phyloP scores from a whole-genome alignment of 2,329 filamentous ascomycete genomes.

The Phoma sp. region DNA sequence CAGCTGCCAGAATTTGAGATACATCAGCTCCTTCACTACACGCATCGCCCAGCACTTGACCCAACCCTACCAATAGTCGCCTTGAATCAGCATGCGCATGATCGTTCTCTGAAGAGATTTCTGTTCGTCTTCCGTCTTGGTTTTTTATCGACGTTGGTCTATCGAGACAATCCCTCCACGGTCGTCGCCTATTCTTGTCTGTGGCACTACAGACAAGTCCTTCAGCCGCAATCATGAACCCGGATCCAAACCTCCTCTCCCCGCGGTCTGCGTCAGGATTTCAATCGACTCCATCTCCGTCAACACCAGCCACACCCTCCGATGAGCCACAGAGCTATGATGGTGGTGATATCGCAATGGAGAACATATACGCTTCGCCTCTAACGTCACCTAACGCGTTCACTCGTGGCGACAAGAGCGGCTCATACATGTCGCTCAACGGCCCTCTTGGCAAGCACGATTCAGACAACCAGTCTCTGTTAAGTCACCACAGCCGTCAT shows the following conservation, averaged over 20 bases:
- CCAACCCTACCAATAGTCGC: background rate
- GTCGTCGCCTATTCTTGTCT: background rate
- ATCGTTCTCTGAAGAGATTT: background rate
- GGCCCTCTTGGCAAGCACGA: conserved; percentile 23
- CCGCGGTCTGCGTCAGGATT: conserved; percentile 1
- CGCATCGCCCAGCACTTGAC: background rate
- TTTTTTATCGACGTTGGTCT: background rate
- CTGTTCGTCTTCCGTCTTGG: background rate
- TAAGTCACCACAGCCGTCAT: conserved; percentile 15
- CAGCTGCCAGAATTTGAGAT: background rate
- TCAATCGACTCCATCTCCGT: conserved; percentile 1
- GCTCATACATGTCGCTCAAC: conserved; percentile 28
- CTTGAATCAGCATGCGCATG: background rate
- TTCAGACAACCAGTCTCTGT: conserved; percentile 28
- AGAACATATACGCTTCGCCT: conserved; percentile 29
- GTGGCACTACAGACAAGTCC: background rate
- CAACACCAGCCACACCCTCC: conserved; percentile 23
- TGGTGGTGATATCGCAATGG: conserved; percentile 31
- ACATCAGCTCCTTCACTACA: background rate
- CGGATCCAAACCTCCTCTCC: conserved; percentile 1
- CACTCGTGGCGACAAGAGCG: conserved; percentile 20
- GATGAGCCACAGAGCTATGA: conserved; percentile 24
- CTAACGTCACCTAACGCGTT: conserved; percentile 25
- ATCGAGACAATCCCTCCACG: background rate
- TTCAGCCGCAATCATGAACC: conserved; percentile 3